A percentile compares a stretch with the other conserved stretches of the same genome.
Evolutionary conservation across 1,284 basidiomycete species (phyloP).

Genomic region (Caloboletus firmus): DNA sequence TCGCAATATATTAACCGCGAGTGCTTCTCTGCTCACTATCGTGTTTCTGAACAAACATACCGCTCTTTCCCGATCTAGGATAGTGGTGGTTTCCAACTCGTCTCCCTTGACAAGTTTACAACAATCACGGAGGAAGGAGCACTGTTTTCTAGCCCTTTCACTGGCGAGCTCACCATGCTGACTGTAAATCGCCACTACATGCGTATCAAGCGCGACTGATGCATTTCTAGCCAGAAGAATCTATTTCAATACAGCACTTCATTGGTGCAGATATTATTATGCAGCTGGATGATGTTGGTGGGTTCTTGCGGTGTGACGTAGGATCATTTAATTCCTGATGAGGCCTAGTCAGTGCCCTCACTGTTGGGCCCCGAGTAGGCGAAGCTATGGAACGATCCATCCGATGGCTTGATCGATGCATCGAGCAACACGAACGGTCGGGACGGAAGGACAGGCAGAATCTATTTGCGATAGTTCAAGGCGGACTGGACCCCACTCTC

Average conservation of each 20-base stretch:
- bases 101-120: constrained; percentile 80
- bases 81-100: constrained; percentile 84
- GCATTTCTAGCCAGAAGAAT: constrained; percentile 71
- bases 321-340: background rate
- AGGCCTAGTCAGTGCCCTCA: constrained; percentile 65
- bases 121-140: constrained; percentile 85
- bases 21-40: constrained; percentile 25
- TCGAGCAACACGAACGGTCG: constrained; percentile 65
- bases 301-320: constrained; percentile 28
- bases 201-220: constrained; percentile 13
- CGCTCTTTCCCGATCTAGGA: constrained; percentile 48
- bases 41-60: background rate
- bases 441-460: constrained; percentile 68
- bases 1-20: constrained; percentile 75
- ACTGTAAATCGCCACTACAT: constrained; percentile 53
- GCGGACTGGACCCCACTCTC: constrained; percentile 68
- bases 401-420: constrained; percentile 84
- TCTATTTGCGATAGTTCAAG: constrained; percentile 86
- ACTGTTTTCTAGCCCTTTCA: constrained; percentile 78
- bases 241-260: constrained; percentile 80
- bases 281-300: constrained; percentile 88
- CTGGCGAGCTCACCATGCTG: constrained; percentile 79
- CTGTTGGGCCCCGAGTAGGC: constrained; percentile 71
- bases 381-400: constrained; percentile 83
- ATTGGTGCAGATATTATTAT: constrained; percentile 90